These are phyloP conservation scores for Cytospora mali DNA, from an alignment of 2,329 filamentous ascomycete species.

Conservation along the genomic window DNA sequence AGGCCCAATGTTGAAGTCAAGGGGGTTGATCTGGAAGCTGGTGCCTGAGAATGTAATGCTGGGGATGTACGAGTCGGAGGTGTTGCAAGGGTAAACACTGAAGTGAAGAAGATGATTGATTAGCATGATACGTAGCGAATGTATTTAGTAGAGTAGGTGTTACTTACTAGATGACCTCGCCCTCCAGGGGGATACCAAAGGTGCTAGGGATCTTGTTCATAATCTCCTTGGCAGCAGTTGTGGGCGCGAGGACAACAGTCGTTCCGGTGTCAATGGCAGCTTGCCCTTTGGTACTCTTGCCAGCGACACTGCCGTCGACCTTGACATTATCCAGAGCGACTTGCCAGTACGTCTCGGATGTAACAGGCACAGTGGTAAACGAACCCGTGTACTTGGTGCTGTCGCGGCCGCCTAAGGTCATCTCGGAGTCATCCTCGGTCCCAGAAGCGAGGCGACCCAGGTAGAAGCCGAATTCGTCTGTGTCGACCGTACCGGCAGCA, in stretches of 20 bases:
- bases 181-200: slow-evolving; percentile 4
- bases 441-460: slow-evolving; percentile 20
- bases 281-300: slow-evolving; percentile 13
- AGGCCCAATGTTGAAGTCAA: slow-evolving; percentile 21
- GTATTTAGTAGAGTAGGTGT: background rate
- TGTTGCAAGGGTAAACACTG: slow-evolving; percentile 19
- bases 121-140: background rate
- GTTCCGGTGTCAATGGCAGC: slow-evolving; percentile 21
- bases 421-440: slow-evolving; percentile 18
- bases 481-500: slow-evolving; percentile 10
- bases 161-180: slow-evolving; percentile 18
- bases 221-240: slow-evolving; percentile 12
- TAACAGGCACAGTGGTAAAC: slow-evolving; percentile 11
- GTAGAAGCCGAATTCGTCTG: slow-evolving; percentile 20
- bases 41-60: slow-evolving; percentile 13
- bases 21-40: slow-evolving; percentile 21
- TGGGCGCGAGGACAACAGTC: slow-evolving; percentile 11
- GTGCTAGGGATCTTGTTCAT: slow-evolving; percentile 15
- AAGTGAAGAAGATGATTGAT: background rate
- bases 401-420: slow-evolving; percentile 16
- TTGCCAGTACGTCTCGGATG: slow-evolving; percentile 21
- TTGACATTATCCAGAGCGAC: slow-evolving; percentile 19
- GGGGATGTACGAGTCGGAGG: slow-evolving; percentile 10
- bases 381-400: slow-evolving; percentile 15
- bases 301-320: slow-evolving; percentile 10